Conservation (phyloP, 805 yeast species). For the Pichia scutulata region DNA sequence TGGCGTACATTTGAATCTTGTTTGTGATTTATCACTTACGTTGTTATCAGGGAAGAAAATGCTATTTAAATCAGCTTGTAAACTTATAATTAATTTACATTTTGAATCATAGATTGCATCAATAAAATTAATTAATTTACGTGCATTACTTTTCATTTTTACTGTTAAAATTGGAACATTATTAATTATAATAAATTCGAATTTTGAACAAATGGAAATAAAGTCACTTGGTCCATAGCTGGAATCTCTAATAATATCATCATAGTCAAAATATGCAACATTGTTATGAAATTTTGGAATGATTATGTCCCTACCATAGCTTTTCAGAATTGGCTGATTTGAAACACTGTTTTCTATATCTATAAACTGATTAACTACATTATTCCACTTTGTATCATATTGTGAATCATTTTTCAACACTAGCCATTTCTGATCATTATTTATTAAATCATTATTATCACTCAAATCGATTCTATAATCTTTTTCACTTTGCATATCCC, state of each 20-base stretch:
- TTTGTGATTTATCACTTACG: background rate
- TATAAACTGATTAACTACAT: constrained; percentile 21
- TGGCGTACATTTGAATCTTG: constrained; percentile 14
- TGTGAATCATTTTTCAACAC: constrained; percentile 26
- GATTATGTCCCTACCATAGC: constrained; percentile 47
- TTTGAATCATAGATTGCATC: constrained; percentile 66
- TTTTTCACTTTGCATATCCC: constrained; percentile 51
- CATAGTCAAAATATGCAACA: constrained; percentile 42
- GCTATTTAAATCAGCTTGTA: constrained; percentile 42
- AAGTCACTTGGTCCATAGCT: constrained; percentile 58
- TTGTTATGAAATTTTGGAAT: constrained; percentile 35
- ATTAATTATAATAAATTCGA: constrained; percentile 49
- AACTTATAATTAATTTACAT: constrained; percentile 49
- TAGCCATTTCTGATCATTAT: constrained; percentile 23
- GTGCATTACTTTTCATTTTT: constrained; percentile 57
- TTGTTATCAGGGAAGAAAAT: constrained; percentile 53
- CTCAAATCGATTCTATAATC: constrained; percentile 45
- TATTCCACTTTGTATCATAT: constrained; percentile 31
- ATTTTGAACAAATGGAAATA: constrained; percentile 56
- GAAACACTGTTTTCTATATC: constrained; percentile 7
- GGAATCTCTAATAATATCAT: constrained; percentile 46
- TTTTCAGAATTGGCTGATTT: constrained; percentile 30
- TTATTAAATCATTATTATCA: constrained; percentile 16
- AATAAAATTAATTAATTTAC: constrained; percentile 55
- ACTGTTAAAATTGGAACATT: constrained; percentile 53